A percentile compares a stretch with the other conserved stretches of the same genome.
Conservation (phyloP, 1,284 basidiomycete species). For the Trametes polyzona region DNA sequence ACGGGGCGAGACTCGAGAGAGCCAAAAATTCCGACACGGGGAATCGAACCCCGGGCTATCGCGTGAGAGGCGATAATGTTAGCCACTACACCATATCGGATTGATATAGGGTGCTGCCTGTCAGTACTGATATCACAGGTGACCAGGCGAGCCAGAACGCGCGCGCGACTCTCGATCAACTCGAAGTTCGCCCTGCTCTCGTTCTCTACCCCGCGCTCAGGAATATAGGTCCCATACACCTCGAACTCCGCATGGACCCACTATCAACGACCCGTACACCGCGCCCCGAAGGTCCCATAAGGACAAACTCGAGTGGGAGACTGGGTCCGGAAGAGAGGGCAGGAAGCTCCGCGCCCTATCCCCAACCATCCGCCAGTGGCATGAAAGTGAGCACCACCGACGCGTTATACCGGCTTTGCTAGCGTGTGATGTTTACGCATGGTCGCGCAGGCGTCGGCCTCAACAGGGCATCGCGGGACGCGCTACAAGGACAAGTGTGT, state of each 20-base stretch:
- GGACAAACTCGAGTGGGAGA: slow-evolving; percentile 6
- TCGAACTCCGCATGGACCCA: not conserved
- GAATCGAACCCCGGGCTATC: slow-evolving; percentile 26
- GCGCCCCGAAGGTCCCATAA: slow-evolving; percentile 5
- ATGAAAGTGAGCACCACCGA: not conserved
- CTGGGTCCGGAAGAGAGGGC: not conserved
- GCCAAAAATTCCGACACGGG: slow-evolving; percentile 14
- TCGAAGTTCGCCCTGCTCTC: not conserved
- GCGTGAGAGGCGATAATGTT: slow-evolving; percentile 25
- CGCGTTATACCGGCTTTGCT: not conserved
- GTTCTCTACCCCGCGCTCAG: not conserved
- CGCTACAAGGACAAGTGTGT: slow-evolving; percentile 37
- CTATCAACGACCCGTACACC: not conserved
- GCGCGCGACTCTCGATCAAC: not conserved
- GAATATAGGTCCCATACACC: not conserved
- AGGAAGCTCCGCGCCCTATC: slow-evolving; percentile 6
- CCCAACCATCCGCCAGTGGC: not conserved
- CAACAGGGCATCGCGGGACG: slow-evolving; percentile 20
- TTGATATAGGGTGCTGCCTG: not conserved
- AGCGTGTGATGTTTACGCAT: not conserved
- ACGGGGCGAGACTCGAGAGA: not conserved
- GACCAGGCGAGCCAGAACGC: not conserved
- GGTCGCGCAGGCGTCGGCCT: not conserved
- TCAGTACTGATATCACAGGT: not conserved
- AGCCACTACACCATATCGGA: slow-evolving; percentile 25